A percentile compares a stretch with the other conserved stretches of the same genome.
Conservation (phyloP, 208 protist genomes). For the Wallacemonas sp. region DNA sequence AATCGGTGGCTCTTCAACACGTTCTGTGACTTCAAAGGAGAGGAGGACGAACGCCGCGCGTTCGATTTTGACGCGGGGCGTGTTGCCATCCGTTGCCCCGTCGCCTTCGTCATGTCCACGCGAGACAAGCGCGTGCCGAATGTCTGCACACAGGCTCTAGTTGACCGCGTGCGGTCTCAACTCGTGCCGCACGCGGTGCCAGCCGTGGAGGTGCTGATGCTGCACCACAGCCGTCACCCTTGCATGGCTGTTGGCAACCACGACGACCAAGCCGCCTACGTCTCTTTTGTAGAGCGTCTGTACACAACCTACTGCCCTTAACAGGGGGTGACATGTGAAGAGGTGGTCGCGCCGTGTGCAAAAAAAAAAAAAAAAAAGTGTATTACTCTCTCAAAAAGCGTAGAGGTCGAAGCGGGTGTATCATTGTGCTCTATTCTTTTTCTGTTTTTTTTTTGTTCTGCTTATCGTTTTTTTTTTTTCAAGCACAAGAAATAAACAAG, state of each 20-base stretch:
- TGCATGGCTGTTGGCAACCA: constrained; percentile 71
- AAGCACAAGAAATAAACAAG: not conserved
- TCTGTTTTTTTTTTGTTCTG: not conserved
- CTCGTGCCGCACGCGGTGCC: constrained; percentile 74
- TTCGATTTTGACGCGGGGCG: constrained; percentile 57
- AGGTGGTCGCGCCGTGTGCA: not conserved
- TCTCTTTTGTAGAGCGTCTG: constrained; percentile 73
- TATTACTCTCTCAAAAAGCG: too few species aligned
- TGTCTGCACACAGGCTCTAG: constrained; percentile 61
- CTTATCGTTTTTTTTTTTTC: not conserved
- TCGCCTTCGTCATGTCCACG: constrained; percentile 83
- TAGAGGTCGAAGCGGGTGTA: too few species aligned
- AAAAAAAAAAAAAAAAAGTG: not conserved
- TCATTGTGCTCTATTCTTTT: not conserved
- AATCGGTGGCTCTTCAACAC: constrained; percentile 63
- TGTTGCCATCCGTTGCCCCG: constrained; percentile 70
- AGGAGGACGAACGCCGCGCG: constrained; percentile 28
- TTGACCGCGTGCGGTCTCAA: constrained; percentile 49
- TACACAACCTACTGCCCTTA: constrained; percentile 73
- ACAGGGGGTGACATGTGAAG: not conserved
- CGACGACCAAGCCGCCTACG: constrained; percentile 84
- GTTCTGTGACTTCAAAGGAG: constrained; percentile 72
- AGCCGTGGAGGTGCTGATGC: constrained; percentile 75
- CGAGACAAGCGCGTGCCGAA: constrained; percentile 75
- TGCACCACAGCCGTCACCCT: constrained; percentile 74